Base-by-base conservation (phyloP, 257 asterid genomes). In the Solanum dulcamara region DNA sequence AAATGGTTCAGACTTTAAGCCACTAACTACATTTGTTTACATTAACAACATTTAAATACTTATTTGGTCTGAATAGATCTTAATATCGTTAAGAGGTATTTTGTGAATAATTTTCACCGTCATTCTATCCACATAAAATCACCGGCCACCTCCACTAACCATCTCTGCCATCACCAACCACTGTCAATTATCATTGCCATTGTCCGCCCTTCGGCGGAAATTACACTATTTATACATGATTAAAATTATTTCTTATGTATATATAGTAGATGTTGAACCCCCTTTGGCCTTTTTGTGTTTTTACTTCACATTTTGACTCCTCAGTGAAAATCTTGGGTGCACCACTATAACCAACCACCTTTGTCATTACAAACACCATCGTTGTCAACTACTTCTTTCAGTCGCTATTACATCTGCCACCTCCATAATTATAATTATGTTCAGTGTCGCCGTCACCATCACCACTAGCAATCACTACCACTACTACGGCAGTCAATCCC, bases 281-380 rank as follows among this genome's bases (percentile, higher is more conserved):
- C 55, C 7, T 4, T 0, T 14, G 7, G 1, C 20, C 14, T 14
- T 20, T 48, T 14, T 7, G 12, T 48, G 55, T 48, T 2, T 4
- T 48, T 48, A 48, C 55, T 48, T 14, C 14, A 15, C 15, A 48
- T 50, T 50, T 50, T 50, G 22, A 15, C 2, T 2, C 1, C 57
- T 2, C 0, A 5, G 9, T 5, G 22, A 50, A 40, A 50, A 50
- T 50, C 0, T 0, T 15, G 0, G 0, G 0, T 50, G 0, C 22
- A 0, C 3, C 57, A 2, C 22, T 50, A 15, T 50, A 0, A 50
- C 0, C 9, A 15, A 50, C 9, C 1, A 50, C 9, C 57, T 50
- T 2, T 50, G 11, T 20, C 11, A 53, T 20, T n/a, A 53, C 6
- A 55, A 55, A 0, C 0, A 22, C 3, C 64, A 57, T 0, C 2